Conservation (phyloP, 192 early-diverging fungal species). For the Backusella morwellensis region DNA sequence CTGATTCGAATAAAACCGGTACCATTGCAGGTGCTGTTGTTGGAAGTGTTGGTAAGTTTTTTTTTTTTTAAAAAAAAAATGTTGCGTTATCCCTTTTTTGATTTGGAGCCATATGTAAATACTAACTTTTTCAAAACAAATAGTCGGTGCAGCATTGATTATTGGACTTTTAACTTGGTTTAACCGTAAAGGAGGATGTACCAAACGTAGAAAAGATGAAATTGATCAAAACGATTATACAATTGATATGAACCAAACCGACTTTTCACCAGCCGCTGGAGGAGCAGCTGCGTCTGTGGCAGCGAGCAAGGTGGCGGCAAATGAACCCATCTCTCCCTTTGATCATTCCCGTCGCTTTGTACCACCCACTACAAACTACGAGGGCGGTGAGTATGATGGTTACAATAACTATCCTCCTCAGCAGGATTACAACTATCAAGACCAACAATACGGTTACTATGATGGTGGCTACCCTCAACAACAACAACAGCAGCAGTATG, state of each 20-base stretch:
- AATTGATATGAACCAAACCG: slow-evolving; percentile 11
- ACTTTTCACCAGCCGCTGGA: neutral
- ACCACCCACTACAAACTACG: neutral
- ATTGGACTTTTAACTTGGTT: slow-evolving; percentile 28
- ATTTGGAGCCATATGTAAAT: neutral
- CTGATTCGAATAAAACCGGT: slow-evolving; percentile 13
- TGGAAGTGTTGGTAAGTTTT: slow-evolving; percentile 30
- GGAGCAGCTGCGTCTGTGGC: neutral
- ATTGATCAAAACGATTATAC: slow-evolving; percentile 11
- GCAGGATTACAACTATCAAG: neutral
- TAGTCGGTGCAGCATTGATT: slow-evolving; percentile 31
- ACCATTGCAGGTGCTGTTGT: slow-evolving; percentile 32
- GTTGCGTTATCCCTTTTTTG: neutral
- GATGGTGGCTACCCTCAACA: neutral
- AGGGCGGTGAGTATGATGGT: neutral
- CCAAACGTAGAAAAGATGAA: neutral
- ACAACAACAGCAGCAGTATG: neutral
- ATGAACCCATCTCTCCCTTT: slow-evolving; percentile 4
- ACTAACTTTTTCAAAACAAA: neutral
- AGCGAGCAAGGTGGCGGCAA: neutral
- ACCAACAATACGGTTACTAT: neutral
- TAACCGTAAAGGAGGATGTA: slow-evolving; percentile 31
- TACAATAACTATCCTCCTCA: neutral
- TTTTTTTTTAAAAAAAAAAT: neutral
- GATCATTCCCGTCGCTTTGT: slow-evolving; percentile 10